Evolutionary conservation across 2,329 filamentous ascomycete genomes (phyloP).

Genomic region (Knoxdaviesia proteae): DNA sequence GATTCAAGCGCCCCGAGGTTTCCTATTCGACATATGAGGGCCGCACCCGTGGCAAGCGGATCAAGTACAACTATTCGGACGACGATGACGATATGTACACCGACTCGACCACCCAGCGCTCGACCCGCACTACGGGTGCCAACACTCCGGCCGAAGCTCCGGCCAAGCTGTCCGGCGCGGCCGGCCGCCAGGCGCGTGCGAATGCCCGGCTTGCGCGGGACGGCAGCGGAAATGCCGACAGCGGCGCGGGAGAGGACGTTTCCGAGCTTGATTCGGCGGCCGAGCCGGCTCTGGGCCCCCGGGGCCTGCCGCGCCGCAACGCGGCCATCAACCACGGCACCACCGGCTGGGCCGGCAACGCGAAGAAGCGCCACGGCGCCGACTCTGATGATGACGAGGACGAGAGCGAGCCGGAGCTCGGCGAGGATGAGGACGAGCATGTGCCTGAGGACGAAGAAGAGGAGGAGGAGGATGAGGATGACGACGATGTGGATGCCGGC

Average conservation of each 20-base stretch:
- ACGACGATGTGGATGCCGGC: conserved; percentile 35
- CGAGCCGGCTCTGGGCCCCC: conserved; percentile 15
- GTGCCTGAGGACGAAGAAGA: conserved; percentile 36
- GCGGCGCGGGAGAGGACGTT: conserved; percentile 23
- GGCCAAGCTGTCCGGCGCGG: conserved; percentile 51
- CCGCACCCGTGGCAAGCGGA: conserved; percentile 82
- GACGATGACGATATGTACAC: conserved; percentile 54
- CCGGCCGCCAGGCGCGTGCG: conserved; percentile 65
- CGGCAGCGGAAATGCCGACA: conserved; percentile 21
- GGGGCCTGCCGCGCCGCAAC: conserved; percentile 27
- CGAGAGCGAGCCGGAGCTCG: conserved; percentile 55
- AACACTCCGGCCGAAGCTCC: conserved; percentile 50
- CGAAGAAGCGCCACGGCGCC: conserved; percentile 1
- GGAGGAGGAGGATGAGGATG: conserved; percentile 35
- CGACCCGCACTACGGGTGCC: conserved; percentile 52
- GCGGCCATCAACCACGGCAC: conserved; percentile 26
- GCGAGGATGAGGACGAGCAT: conserved; percentile 53
- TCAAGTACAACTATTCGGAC: conserved; percentile 91
- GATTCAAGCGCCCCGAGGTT: conserved; percentile 69
- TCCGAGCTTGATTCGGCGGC: conserved; percentile 9
- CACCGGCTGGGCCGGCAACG: conserved; percentile 21
- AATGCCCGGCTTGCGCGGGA: conserved; percentile 46
- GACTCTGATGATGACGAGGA: conserved; percentile 22
- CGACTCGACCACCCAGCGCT: conserved; percentile 44
- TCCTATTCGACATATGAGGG: conserved; percentile 92